A percentile compares a stretch with the other conserved stretches of the same genome.
Evolutionary conservation across 306 rosid genomes (phyloP).

Genomic region (Vigna reflexopilosa): DNA sequence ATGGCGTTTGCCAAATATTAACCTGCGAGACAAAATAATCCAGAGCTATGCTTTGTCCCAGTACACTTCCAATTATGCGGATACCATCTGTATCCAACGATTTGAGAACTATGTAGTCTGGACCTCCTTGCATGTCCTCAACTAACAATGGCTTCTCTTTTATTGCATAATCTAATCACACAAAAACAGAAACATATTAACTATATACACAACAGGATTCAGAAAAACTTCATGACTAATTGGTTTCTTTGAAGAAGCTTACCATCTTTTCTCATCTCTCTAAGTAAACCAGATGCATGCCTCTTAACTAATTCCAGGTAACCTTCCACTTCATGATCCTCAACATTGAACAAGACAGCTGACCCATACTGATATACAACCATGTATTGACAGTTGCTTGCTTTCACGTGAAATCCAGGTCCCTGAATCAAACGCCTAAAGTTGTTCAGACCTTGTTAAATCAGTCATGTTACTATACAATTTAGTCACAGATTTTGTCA

Average conservation of each 20-base stretch:
- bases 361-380: constrained; percentile 94
- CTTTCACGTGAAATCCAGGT: constrained; percentile 50
- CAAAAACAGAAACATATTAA: not conserved
- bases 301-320: constrained; percentile 73
- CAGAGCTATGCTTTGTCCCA: constrained; percentile 98
- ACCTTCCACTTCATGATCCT: constrained; percentile 83
- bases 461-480: not conserved
- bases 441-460: constrained; percentile 33
- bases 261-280: constrained; percentile 94
- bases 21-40: constrained; percentile 99
- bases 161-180: constrained; percentile 81
- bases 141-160: constrained; percentile 80
- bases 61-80: constrained; percentile 92
- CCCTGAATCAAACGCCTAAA: constrained; percentile 55
- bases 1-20: constrained; percentile 22
- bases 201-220: constrained; percentile 10
- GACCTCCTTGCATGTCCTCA: constrained; percentile 89
- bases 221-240: constrained; percentile 30
- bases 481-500: constrained; percentile 23
- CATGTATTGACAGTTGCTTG: constrained; percentile 66
- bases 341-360: constrained; percentile 88
- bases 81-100: constrained; percentile 84
- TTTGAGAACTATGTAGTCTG: constrained; percentile 89
- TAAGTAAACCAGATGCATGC: constrained; percentile 90
- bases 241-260: constrained; percentile 43